Conservation (phyloP, 768 basidiomycete genomes). For the Rhodotorula graminis region DNA sequence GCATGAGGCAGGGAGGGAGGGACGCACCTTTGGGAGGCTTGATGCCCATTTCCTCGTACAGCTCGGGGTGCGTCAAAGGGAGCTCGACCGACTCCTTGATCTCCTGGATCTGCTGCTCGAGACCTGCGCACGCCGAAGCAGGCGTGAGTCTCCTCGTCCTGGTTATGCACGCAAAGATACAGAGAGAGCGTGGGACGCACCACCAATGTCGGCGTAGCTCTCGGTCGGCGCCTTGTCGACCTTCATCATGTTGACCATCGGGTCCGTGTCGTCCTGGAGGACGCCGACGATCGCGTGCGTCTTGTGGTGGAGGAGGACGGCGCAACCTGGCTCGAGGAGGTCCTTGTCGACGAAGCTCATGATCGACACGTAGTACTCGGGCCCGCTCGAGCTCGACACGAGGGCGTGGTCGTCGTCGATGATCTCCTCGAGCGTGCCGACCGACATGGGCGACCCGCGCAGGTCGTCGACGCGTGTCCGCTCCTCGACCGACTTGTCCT, state of each 20-base stretch:
- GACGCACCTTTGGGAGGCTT: conserved; percentile 78
- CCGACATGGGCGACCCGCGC: conserved; percentile 94
- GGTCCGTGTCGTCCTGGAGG: conserved; percentile 88
- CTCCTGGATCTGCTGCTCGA: conserved; percentile 96
- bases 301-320: conserved; percentile 93
- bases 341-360: conserved; percentile 99
- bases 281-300: conserved; percentile 92
- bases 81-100: conserved; percentile 99
- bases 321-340: conserved; percentile 88
- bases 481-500: conserved; percentile 93
- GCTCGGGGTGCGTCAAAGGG: conserved; percentile 91
- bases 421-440: conserved; percentile 92
- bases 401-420: conserved; percentile 99
- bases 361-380: conserved; percentile 94
- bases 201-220: conserved; percentile 97
- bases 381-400: conserved; percentile 86
- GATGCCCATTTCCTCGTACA: conserved; percentile 99
- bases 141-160: no score
- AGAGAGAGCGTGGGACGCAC: not conserved
- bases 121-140: no score
- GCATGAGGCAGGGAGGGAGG: no score
- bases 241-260: conserved; percentile 96
- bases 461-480: conserved; percentile 91
- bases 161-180: no score
- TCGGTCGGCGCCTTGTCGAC: conserved; percentile 86